Base-by-base conservation (phyloP, 176 grass and related monocot genomes). In the Typha latifolia region DNA sequence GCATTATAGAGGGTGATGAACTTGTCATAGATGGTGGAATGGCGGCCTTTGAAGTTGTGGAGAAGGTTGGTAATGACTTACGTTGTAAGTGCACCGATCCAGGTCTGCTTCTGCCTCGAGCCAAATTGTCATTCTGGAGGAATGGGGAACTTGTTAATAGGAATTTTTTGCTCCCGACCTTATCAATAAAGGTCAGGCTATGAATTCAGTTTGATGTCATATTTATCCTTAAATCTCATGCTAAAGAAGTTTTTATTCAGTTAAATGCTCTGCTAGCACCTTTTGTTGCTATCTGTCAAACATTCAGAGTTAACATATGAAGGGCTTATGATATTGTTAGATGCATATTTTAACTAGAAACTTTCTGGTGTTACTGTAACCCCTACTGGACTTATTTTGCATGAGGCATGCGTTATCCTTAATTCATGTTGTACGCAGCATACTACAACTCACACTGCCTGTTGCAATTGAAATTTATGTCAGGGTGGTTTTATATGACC, bases 11-110 rank as follows among this genome's bases (percentile, higher is more conserved):
- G 62, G 87, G 80, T 31, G 87, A 90, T 14, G 83, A 86, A 47
- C 66, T 90, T 77, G 83, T 90, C 23, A 74, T 86, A 72, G 87
- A 90, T 48, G 83, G 87, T 77, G 87, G 87, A 66, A 90, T 90
- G 87, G 62, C 66, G 64, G 81, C 87, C 71, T 90, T 90, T 83
- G 61, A 75, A 83, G 80, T 90, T 80, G 68, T 64, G 61, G 69
- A 83, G 70, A 90, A 78, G 53, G 68, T 69, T 43, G 73, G 69
- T 61, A 80, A 77, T 86, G 77, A 78, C 72, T 74, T 90, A 21
- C 12, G 12, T 32, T 90, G 87, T 77, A 83, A 82, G 57, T 86
- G 87, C 70, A 86, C 73, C 5, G 77, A 90, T 47, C 80, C 83
- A 65, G 83, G 87, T 48, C 73, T 90, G 66, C 83, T 90, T 75